Evolutionary conservation across 371 early-diverging fungal species (phyloP).

Genomic region (Mucor velutinosus): DNA sequence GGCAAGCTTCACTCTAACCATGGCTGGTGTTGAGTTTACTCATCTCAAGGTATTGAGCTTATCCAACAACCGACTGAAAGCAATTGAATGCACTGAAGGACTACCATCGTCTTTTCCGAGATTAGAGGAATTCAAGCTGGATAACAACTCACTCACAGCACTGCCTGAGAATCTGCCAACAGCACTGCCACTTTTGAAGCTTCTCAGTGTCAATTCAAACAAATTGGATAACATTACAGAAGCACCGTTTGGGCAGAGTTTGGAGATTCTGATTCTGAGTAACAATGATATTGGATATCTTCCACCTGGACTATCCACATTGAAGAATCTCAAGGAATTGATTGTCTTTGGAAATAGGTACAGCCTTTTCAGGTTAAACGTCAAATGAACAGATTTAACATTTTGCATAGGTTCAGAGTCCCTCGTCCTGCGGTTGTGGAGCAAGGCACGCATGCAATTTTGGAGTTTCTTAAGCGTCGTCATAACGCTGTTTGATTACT

Average conservation of each 20-base stretch:
- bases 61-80: conserved; percentile 56
- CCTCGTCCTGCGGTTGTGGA: conserved; percentile 66
- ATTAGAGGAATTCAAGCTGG: conserved; percentile 49
- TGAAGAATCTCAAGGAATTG: conserved; percentile 52
- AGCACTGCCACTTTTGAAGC: conserved; percentile 52
- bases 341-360: conserved; percentile 63
- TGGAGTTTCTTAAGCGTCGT: conserved; percentile 56
- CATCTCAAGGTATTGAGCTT: conserved; percentile 50
- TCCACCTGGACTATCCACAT: conserved; percentile 62
- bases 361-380: background rate
- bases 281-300: conserved; percentile 63
- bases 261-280: conserved; percentile 55
- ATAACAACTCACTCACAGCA: conserved; percentile 41
- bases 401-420: conserved; percentile 54
- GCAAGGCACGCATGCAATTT: conserved; percentile 62
- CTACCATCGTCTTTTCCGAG: conserved; percentile 37
- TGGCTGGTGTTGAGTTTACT: conserved; percentile 39
- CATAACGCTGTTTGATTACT: background rate
- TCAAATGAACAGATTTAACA: background rate
- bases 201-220: conserved; percentile 53
- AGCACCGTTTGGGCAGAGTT: conserved; percentile 37
- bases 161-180: conserved; percentile 46
- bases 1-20: conserved; percentile 34
- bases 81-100: conserved; percentile 6
- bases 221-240: conserved; percentile 51